Evolutionary conservation across 352 stramenopile genomes (phyloP).

Genomic region (Pythium insidiosum): DNA sequence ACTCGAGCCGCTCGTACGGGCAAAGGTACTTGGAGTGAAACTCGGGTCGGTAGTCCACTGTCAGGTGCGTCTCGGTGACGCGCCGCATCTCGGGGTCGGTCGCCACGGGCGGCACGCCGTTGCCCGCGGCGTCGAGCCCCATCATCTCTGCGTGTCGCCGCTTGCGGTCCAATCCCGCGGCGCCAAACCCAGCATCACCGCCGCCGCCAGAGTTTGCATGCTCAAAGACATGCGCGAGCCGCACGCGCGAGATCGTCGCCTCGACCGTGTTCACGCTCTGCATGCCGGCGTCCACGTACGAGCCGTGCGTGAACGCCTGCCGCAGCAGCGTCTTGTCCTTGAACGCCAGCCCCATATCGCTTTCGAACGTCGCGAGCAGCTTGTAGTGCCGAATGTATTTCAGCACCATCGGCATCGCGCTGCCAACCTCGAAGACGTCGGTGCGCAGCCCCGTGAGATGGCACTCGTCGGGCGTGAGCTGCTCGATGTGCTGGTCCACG

Average conservation of each 20-base stretch:
- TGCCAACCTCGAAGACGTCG: constrained; percentile 78
- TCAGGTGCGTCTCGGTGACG: constrained; percentile 51
- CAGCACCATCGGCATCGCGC: constrained; percentile 80
- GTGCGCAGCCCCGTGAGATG: constrained; percentile 68
- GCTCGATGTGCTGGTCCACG: constrained; percentile 30
- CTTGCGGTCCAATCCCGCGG: constrained; percentile 44
- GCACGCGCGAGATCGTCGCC: constrained; percentile 63
- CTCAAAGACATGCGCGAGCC: constrained; percentile 65
- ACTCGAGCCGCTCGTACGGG: constrained; percentile 80
- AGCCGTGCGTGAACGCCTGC: constrained; percentile 80
- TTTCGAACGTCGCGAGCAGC: constrained; percentile 56
- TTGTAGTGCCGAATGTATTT: constrained; percentile 78
- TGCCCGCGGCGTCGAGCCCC: constrained; percentile 26
- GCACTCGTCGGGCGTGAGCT: constrained; percentile 37
- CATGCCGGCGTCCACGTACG: constrained; percentile 79
- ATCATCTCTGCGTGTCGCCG: too few relatives aligned
- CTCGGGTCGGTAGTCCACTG: constrained; percentile 63
- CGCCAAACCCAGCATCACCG: too few relatives aligned
- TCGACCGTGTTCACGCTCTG: constrained; percentile 80
- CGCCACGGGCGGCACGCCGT: constrained; percentile 11
- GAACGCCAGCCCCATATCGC: constrained; percentile 50
- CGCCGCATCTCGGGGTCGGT: constrained; percentile 39
- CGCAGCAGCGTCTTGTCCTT: constrained; percentile 69
- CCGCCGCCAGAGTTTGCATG: too few relatives aligned
- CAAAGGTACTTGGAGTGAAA: constrained; percentile 72